Evolutionary conservation across 2,329 filamentous ascomycete species (phyloP).

Genomic region (Scolecobasidium constrictum): DNA sequence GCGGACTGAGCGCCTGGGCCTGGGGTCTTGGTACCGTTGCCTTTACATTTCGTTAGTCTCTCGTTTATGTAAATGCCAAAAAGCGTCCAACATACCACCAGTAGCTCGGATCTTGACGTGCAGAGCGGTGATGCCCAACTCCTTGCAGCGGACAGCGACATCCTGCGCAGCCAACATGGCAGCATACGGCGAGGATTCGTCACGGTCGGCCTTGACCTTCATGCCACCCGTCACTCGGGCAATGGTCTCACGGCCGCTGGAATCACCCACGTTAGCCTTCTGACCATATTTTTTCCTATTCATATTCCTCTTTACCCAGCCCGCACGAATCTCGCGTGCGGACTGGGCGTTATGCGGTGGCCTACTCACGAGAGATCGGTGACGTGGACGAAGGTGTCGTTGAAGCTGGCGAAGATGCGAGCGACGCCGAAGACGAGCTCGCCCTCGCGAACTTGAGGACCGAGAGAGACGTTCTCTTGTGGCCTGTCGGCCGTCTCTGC

Average conservation of each 20-base stretch:
- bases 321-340: neutral
- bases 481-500: constrained; percentile 71
- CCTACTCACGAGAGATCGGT: constrained; percentile 74
- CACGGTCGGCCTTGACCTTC: constrained; percentile 99
- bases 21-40: constrained; percentile 99
- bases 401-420: constrained; percentile 84
- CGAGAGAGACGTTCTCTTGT: constrained; percentile 96
- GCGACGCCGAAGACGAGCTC: constrained; percentile 83
- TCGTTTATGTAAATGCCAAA: neutral
- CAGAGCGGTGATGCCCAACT: constrained; percentile 82
- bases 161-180: constrained; percentile 99
- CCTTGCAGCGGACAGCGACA: constrained; percentile 73
- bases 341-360: neutral
- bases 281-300: neutral
- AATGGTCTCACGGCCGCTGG: constrained; percentile 98
- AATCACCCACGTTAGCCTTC: constrained; percentile 56
- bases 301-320: neutral
- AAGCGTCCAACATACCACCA: constrained; percentile 56
- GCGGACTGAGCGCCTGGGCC: constrained; percentile 98
- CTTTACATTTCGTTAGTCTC: constrained; percentile 20
- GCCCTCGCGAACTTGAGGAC: constrained; percentile 95
- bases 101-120: constrained; percentile 99
- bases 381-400: constrained; percentile 71
- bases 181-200: constrained; percentile 99
- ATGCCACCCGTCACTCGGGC: constrained; percentile 99